Percentiles rank a stretch among this genome's conserved stretches.
Evolutionary conservation across 495 filamentous ascomycete species (phyloP).

Genomic region (Penicillium paxilli): DNA sequence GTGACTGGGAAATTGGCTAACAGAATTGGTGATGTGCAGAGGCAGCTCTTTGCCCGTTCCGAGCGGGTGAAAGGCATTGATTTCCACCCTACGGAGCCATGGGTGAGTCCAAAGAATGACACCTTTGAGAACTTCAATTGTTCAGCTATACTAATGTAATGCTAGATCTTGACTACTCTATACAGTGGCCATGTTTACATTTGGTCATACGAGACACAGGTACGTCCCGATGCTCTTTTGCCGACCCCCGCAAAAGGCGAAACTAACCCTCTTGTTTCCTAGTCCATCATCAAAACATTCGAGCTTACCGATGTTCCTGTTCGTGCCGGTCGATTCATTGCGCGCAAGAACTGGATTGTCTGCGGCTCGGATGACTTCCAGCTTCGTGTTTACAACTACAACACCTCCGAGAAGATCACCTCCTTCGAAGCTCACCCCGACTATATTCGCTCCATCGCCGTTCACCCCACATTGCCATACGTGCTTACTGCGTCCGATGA

Average conservation of each 20-base stretch:
- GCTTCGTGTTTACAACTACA: constrained; percentile 95
- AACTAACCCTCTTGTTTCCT: constrained; percentile 10
- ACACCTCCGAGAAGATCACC: constrained; percentile 98
- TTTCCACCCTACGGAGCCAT: constrained; percentile 95
- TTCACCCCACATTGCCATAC: constrained; percentile 96
- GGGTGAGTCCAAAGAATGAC: constrained; percentile 50
- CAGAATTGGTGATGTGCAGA: constrained; percentile 44
- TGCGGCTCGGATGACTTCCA: constrained; percentile 99
- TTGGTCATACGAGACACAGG: constrained; percentile 97
- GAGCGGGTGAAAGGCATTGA: constrained; percentile 98
- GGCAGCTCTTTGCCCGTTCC: constrained; percentile 78
- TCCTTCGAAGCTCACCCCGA: constrained; percentile 98
- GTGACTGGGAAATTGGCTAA: constrained; percentile 19
- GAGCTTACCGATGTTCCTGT: constrained; percentile 99
- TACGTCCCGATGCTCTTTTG: constrained; percentile 24
- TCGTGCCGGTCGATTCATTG: constrained; percentile 93
- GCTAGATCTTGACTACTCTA: constrained; percentile 83
- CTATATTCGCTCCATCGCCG: constrained; percentile 95
- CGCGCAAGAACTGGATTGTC: constrained; percentile 99
- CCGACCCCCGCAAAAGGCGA: not conserved
- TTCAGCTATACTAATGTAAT: constrained; percentile 25
- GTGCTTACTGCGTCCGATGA: constrained; percentile 97
- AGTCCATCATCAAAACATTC: constrained; percentile 97
- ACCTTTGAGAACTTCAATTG: not conserved
- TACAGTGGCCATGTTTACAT: constrained; percentile 99